Percentiles rank a stretch among this genome's conserved stretches.
These are phyloP conservation scores for Aspergillus ellipticus DNA, from an alignment of 495 filamentous ascomycete genomes.

Conservation along the genomic window DNA sequence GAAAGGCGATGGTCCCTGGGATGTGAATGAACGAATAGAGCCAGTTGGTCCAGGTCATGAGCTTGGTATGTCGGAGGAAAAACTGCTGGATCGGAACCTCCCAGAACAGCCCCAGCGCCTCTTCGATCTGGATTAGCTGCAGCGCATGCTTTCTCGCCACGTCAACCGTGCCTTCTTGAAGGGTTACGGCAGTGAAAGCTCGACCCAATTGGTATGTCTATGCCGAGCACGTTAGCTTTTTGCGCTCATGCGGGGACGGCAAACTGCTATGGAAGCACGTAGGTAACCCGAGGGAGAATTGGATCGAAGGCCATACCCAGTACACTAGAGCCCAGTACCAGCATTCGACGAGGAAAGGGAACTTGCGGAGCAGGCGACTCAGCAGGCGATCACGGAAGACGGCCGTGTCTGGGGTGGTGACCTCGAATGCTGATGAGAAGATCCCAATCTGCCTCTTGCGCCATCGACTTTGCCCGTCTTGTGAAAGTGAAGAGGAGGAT, in stretches of 20 bases:
- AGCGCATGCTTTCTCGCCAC: constrained; percentile 57
- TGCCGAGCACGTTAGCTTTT: constrained; percentile 3
- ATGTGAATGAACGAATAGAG: constrained; percentile 81
- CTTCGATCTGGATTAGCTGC: constrained; percentile 51
- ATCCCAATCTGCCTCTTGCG: constrained; percentile 40
- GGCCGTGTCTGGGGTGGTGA: constrained; percentile 53
- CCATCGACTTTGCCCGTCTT: constrained; percentile 32
- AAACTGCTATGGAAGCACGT: background rate
- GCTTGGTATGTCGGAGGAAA: constrained; percentile 44
- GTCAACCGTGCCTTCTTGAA: constrained; percentile 54
- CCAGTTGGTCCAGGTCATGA: constrained; percentile 56
- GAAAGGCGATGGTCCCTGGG: constrained; percentile 69
- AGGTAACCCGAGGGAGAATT: background rate
- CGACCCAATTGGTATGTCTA: constrained; percentile 62
- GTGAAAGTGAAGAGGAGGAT: constrained; percentile 31
- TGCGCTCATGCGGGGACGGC: background rate
- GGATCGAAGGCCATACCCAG: constrained; percentile 43
- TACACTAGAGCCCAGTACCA: constrained; percentile 77
- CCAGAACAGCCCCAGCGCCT: constrained; percentile 53
- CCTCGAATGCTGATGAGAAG: constrained; percentile 26
- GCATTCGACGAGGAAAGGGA: constrained; percentile 75
- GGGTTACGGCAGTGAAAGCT: constrained; percentile 57
- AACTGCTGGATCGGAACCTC: constrained; percentile 51
- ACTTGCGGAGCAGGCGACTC: constrained; percentile 58
- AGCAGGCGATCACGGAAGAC: constrained; percentile 51